Base-by-base conservation (phyloP, 352 stramenopile species). In the Phytophthora europaea region DNA sequence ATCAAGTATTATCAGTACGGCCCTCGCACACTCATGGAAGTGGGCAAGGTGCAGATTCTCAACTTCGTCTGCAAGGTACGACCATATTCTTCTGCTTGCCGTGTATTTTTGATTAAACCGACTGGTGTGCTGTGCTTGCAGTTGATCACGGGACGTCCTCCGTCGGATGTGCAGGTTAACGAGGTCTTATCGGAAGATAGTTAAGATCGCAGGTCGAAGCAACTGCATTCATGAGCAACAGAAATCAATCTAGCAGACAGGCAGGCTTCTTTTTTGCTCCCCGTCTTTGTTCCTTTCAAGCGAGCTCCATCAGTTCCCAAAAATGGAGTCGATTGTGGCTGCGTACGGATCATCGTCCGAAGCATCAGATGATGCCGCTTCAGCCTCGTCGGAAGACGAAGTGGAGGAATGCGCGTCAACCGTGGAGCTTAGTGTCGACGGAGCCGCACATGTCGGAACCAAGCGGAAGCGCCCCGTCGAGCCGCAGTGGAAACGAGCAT, bases 41-140 rank as follows among this genome's bases (percentile, higher is more conserved):
- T 96, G n/a, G 81, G 88, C 75, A 95, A 96, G 61, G 75, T 90
- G 36, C 87, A 94, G 72, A 95, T 96, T 66, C 80, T 96, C 45
- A 93, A 94, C 66, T 96, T 96, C 58, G 86, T 96, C 15, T 95
- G 89, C 87, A 95, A 94, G 83, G 87, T 96, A 71, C 55, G 68
- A 33, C 3, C 52, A 31, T 33, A 43, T 63, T 5, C 34, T 5
- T 22, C 12, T 61, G 6, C 43, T 45, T 26, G 20, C 9, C 26
- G 18, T 61, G 33, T 58, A 55, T n/a, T 22, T 34, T 6, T 20
- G 23, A 34, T 12, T 38, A 57, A 23, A 58, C 54, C 5, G 28
- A 7, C 33, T 61, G 47, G 20, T 77, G 22, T 45, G 50, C 20
- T 65, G 23, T 23, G 33, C 20, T 36, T 26, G 47, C 61, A 95